Conservation (phyloP, 192 early-diverging fungal species). For the Allomyces macrogynus region DNA sequence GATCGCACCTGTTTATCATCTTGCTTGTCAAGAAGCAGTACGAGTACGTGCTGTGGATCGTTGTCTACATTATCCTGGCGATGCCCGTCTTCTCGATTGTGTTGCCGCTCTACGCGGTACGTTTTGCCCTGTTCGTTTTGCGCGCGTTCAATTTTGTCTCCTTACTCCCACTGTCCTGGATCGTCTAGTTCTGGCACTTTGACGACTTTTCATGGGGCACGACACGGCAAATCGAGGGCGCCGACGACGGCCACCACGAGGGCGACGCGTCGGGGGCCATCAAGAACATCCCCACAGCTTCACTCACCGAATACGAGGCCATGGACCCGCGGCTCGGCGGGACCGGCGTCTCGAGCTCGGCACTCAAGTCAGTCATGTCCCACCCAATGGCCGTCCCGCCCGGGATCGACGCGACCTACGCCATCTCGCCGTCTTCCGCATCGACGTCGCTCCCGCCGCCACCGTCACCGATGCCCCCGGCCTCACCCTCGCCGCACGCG, state of each 20-base stretch:
- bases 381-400: background rate
- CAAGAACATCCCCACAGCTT: background rate
- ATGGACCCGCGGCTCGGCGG: background rate
- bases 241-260: slow-evolving; percentile 14
- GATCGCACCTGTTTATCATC: slow-evolving; percentile 57
- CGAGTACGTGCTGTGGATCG: slow-evolving; percentile 90
- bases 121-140: no score
- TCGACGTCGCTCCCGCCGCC: no score
- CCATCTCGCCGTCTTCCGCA: background rate
- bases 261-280: background rate
- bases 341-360: no score
- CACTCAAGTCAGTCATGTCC: background rate
- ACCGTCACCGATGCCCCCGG: background rate
- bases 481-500: background rate
- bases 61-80: slow-evolving; percentile 64
- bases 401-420: background rate
- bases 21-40: slow-evolving; percentile 64
- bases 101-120: background rate
- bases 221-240: slow-evolving; percentile 74
- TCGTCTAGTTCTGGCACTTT: slow-evolving; percentile 83
- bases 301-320: background rate
- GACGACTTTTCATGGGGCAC: slow-evolving; percentile 99
- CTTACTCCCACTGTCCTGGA: no score
- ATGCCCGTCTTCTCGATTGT: slow-evolving; percentile 60
- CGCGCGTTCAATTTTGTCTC: no score